These are phyloP conservation scores for Microthyrium microscopicum DNA, from an alignment of 2,329 filamentous ascomycete species.

Conservation along the genomic window DNA sequence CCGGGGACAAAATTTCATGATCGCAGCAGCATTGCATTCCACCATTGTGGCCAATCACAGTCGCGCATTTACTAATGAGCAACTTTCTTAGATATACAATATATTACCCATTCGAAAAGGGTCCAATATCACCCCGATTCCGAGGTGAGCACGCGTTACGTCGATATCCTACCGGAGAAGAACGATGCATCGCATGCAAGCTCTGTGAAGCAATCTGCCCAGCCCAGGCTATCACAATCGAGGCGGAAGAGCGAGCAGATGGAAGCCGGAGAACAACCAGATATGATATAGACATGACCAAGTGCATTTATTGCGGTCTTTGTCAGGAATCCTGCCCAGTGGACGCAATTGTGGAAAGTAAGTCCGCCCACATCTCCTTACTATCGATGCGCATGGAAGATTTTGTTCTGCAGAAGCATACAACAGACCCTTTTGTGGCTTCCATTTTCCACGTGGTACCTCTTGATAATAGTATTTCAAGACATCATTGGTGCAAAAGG, in stretches of 20 bases:
- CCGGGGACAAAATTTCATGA: neutral
- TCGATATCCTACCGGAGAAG: constrained; percentile 91
- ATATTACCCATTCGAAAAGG: constrained; percentile 98
- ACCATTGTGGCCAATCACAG: constrained; percentile 1
- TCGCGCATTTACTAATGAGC: neutral
- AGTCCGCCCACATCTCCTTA: constrained; percentile 16
- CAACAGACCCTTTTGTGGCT: too few relatives aligned
- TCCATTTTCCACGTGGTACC: too few relatives aligned
- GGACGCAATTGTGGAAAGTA: constrained; percentile 73
- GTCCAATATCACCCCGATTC: constrained; percentile 93
- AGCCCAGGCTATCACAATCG: constrained; percentile 95
- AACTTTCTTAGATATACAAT: constrained; percentile 64
- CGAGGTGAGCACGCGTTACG: constrained; percentile 93
- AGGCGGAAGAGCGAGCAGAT: constrained; percentile 94
- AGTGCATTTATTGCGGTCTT: constrained; percentile 99
- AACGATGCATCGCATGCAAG: constrained; percentile 99
- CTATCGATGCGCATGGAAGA: neutral
- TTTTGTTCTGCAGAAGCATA: neutral
- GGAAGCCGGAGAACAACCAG: constrained; percentile 87
- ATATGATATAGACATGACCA: constrained; percentile 99
- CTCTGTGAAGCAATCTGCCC: constrained; percentile 97
- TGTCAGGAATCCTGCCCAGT: constrained; percentile 98
- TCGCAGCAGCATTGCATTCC: neutral
- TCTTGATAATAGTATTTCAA: constrained; percentile 11
- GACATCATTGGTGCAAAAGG: neutral